These are phyloP conservation scores for Pseudogymnoascus sp. DNA, from an alignment of 2,329 filamentous ascomycete genomes.

Conservation along the genomic window DNA sequence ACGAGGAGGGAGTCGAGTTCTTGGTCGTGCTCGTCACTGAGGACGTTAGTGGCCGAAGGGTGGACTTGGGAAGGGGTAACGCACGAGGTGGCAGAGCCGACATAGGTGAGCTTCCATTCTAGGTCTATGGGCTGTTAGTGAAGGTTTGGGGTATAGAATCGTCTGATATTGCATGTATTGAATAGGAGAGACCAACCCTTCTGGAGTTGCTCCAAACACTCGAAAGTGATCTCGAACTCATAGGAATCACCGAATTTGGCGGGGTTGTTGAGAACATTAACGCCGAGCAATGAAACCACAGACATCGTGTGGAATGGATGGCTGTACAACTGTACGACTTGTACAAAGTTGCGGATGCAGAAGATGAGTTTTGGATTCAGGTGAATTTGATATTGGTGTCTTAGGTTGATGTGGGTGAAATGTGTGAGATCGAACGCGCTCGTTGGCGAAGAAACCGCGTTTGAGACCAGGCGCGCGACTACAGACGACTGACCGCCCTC, in stretches of 20 bases:
- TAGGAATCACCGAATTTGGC: slow-evolving; percentile 89
- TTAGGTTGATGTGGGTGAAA: slow-evolving; percentile 13
- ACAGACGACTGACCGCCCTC: background rate
- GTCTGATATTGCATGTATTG: slow-evolving; percentile 4
- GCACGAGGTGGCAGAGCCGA: slow-evolving; percentile 94
- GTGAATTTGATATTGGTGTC: slow-evolving; percentile 15
- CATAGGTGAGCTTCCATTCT: slow-evolving; percentile 98
- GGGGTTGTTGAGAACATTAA: slow-evolving; percentile 95
- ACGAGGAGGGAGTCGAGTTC: slow-evolving; percentile 96
- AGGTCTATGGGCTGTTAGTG: slow-evolving; percentile 54
- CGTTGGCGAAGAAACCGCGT: slow-evolving; percentile 10
- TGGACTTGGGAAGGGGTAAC: slow-evolving; percentile 29
- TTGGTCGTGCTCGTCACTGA: slow-evolving; percentile 90
- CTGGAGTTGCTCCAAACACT: slow-evolving; percentile 88
- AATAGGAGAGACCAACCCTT: slow-evolving; percentile 55
- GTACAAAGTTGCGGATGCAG: slow-evolving; percentile 15
- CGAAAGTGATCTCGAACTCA: slow-evolving; percentile 97
- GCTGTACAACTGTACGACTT: background rate
- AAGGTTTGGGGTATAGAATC: slow-evolving; percentile 11
- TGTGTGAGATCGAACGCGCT: slow-evolving; percentile 8
- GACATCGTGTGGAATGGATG: slow-evolving; percentile 57
- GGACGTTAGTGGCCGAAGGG: slow-evolving; percentile 22
- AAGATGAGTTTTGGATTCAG: slow-evolving; percentile 17
- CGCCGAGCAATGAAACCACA: slow-evolving; percentile 89
- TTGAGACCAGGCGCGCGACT: slow-evolving; percentile 5